phyloP scores from a whole-genome alignment of 768 basidiomycete species.

The Mycena maculata region DNA sequence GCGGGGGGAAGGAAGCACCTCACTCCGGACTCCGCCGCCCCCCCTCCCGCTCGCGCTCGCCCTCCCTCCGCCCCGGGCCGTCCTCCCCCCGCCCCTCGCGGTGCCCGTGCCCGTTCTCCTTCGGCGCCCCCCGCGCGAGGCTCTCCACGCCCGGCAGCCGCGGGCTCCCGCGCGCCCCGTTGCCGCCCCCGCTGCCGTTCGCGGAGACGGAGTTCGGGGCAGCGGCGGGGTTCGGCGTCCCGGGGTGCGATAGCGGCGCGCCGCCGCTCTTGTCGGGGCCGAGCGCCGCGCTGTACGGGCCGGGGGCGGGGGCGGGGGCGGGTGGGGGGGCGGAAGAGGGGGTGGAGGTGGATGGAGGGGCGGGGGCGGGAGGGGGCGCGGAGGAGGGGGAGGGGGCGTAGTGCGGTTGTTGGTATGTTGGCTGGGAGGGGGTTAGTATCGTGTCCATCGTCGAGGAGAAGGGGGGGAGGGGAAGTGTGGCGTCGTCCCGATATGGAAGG shows the following conservation, averaged over 20 bases:
- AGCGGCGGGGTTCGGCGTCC: neutral
- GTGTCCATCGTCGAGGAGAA: no score
- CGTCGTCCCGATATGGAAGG: no score
- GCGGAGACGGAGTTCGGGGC: neutral
- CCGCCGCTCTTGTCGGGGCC: neutral
- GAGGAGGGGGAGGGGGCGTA: neutral
- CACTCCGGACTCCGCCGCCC: no score
- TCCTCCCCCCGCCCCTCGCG: neutral
- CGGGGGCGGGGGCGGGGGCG: neutral
- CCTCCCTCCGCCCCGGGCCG: no score
- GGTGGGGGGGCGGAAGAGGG: neutral
- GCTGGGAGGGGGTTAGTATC: neutral
- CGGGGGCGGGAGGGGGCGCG: neutral
- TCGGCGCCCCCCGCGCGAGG: neutral
- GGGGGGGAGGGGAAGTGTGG: no score
- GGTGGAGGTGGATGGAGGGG: neutral
- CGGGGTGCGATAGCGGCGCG: neutral
- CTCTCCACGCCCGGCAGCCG: neutral
- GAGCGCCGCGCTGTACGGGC: neutral
- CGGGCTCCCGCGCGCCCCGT: neutral
- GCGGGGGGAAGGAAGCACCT: no score
- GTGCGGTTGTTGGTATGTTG: neutral
- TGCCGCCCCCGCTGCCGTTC: neutral
- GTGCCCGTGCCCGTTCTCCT: neutral
- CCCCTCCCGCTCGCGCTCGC: no score